Base-by-base conservation (phyloP, 2,329 filamentous ascomycete genomes). In the Fusarium aywerte region DNA sequence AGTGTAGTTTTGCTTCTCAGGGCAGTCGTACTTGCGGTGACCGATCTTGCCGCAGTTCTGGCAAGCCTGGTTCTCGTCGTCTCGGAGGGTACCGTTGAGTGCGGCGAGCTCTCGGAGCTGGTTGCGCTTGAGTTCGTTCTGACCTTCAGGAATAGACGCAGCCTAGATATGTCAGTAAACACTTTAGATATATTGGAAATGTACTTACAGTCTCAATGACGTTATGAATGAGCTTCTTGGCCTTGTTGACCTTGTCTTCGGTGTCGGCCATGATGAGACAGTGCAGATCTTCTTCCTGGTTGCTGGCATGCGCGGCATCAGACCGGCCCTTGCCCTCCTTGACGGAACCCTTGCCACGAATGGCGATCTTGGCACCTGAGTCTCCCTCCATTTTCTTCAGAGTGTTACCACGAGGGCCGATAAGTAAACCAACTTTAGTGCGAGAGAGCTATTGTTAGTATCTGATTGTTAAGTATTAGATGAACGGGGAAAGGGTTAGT, bases 211-310 rank as follows among this genome's bases (percentile, higher is more conserved):
- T 99, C 81, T 99, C 96, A 77, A 99, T 98, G 76, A 99, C 92
- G 72, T 98, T 97, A 81, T 99, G 95, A 68, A 99, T 97, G 65
- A 98, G 82, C 81, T 97, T 93, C 85, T 98, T 99, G 70, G 96
- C 96, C 82, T 98, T 99, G 84, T 97, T 97, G 78, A 99, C 94
- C 84, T 99, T 99, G 67, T 99, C 96, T 83, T 99, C 96, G 35
- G 95, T 98, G 77, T 99, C 96, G 76, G 96, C 96, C 96, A 99
- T 99, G 83, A 99, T 98, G 78, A 99, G 84, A 81, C 96, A 99
- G 82, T 99, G 96, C 58, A 99, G 86, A 79, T 99, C 96, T 83
- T 99, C 96, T 84, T 99, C 96, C 87, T 99, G 96, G 85, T 99
- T 99, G 87, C 96, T 98, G 80, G 95, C 93, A 82, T 99, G 96